Evolutionary conservation across 192 early-diverging fungal genomes (phyloP), one percentile per base, ranked within the genome.

Genomic region (Coemansia sp.): DNA sequence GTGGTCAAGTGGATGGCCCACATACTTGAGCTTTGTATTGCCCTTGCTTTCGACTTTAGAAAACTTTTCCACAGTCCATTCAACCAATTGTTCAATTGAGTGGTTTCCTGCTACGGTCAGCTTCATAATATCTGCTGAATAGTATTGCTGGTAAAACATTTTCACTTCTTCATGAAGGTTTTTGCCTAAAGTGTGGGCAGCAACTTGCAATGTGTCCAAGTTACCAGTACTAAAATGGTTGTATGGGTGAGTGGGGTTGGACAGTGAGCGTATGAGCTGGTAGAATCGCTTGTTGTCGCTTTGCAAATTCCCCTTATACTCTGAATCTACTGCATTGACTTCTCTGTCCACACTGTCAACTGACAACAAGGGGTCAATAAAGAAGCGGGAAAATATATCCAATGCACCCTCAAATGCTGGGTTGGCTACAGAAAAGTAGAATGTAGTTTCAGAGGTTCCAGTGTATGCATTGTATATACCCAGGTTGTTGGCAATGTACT

Each of bases 241-340:
- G 13, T 45, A 45, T 45, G 92, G 90, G 54, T 96, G 93, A 20
- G 72, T 50, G 0, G 86, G 87, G 62, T 88, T 85, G 13, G 48
- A 20, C 20, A 73, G 22, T 5, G 49, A 37, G 23, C 38, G 18
- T 2, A 23, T 1, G 4, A 66, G 23, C 5, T 57, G 22, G 5
- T 14, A 5, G 75, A 35, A 6, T 8, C 61, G 35, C 39, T 19
- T 37, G 49, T 1, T 0, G 0, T 94, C 92, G n/a, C 71, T 72
- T 62, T 93, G 93, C 19, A 92, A 50, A 65, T 93, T 89, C 52
- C 90, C 89, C 57, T 93, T 93, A 78, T 90, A 89, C 61, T 98
- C 96, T 1, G 94, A 95, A 71, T 98, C 93, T 8, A 98, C 93
- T 1, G 93, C 93, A n/a, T 86, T 79, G 55, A 96, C 67, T 71